Evolutionary conservation across 495 filamentous ascomycete genomes (phyloP), one percentile per base, ranked within the genome.

Genomic region (Penicillium ochrochloron): DNA sequence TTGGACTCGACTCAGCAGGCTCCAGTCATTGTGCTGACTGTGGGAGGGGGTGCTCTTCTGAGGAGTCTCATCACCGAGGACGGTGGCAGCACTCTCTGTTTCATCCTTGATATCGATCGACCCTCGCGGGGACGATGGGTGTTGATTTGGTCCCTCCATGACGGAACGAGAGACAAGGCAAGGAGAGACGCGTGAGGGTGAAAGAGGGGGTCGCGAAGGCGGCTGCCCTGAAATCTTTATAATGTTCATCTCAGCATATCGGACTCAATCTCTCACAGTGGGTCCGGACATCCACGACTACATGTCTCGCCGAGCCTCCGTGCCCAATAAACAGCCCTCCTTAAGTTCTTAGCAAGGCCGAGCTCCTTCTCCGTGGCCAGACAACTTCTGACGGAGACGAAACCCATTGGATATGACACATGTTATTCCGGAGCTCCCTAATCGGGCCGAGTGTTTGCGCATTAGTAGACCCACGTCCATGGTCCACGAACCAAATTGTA

Each of bases 1-100:
- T 56, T 78, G 75, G 57, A 85, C 72, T 64, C 80, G 77, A 21
- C 77, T 72, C 62, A 83, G 76, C 54, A 87, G 58, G n/a, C 64
- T 66, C 80, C 80, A 85, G 58, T 78, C 75, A 31, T 80, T 72
- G n/a, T 65, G 67, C 11, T 76, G 61, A 51, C 66, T 75, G 53
- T 52, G 33, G 3, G n/a, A 44, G 9, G 63, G 56, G 52, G 29
- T 66, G 57, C 23, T 60, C 37, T 68, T 60, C 17, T 15, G 12
- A 37, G 74, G 51, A 21, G 61, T 57, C 2, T 76, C 75, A 3
- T 77, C 75, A 7, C 67, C 70, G 3, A 67, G 15, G 34, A 75
- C 57, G 2, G 74, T 77, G 11, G 65, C 67, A 9, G 70, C 70
- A 53, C 77, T 78, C 52, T 75, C 75, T 15, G 70, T 75, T 25